Evolutionary conservation across 352 stramenopile genomes (phyloP).

Genomic region (Globisporangium splendens): DNA sequence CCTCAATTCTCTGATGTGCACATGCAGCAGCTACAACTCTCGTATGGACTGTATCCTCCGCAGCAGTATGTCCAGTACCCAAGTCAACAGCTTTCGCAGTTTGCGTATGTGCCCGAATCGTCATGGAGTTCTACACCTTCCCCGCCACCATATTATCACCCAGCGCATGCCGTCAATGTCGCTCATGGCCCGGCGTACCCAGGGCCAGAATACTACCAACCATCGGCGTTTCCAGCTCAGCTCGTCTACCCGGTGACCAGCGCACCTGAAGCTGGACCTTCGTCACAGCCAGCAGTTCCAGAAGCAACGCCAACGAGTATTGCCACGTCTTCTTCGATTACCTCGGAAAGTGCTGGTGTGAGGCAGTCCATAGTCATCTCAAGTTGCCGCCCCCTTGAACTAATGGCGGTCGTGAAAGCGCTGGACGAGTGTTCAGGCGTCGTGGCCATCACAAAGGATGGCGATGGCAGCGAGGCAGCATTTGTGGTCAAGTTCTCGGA

Average conservation of each 20-base stretch:
- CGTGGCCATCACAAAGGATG: conserved; percentile 47
- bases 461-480: conserved; percentile 22
- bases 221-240: conserved; percentile 2
- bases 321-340: conserved; percentile 3
- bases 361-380: conserved; percentile 45
- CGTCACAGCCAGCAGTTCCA: neutral
- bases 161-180: neutral
- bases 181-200: neutral
- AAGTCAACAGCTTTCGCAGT: conserved; percentile 2
- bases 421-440: conserved; percentile 52
- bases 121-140: neutral
- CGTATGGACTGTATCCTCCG: conserved; percentile 22
- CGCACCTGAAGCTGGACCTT: neutral
- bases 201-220: conserved; percentile 5
- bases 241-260: neutral
- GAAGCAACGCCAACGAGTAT: neutral
- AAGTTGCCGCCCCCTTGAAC: conserved; percentile 40
- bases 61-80: conserved; percentile 25
- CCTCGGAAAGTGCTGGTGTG: conserved; percentile 1
- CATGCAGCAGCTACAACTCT: neutral
- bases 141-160: conserved; percentile 2
- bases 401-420: conserved; percentile 37
- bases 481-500: conserved; percentile 59
- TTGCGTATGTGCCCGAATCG: neutral
- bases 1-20: neutral